Evolutionary conservation across 169 alveolate species (phyloP).

Genomic region (Cryptosporidium ubiquitum): DNA sequence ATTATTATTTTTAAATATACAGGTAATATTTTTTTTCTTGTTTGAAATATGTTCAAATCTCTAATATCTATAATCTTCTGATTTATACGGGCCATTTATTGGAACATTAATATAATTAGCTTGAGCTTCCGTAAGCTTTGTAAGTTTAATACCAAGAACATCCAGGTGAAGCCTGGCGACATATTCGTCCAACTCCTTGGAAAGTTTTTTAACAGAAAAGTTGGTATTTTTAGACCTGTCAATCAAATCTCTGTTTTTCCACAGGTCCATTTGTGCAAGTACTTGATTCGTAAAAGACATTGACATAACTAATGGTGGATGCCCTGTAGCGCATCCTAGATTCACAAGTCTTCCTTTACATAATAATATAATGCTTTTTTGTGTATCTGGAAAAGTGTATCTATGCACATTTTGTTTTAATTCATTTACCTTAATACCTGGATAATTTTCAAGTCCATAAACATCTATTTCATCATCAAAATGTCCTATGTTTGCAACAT

Average conservation of each 20-base stretch:
- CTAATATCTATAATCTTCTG: slow-evolving; percentile 92
- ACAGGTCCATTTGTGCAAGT: slow-evolving; percentile 90
- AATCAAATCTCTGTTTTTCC: slow-evolving; percentile 85
- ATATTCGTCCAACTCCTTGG: slow-evolving; percentile 96
- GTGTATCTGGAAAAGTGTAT: slow-evolving; percentile 85
- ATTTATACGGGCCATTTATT: slow-evolving; percentile 95
- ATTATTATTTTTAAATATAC: neutral
- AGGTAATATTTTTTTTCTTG: slow-evolving; percentile 37
- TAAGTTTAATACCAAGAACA: slow-evolving; percentile 93
- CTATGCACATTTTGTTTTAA: slow-evolving; percentile 95
- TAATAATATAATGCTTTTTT: slow-evolving; percentile 92
- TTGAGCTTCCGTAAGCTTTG: slow-evolving; percentile 91
- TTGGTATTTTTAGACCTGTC: slow-evolving; percentile 70
- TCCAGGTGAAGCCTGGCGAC: slow-evolving; percentile 96
- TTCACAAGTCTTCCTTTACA: slow-evolving; percentile 97
- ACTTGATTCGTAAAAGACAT: slow-evolving; percentile 96
- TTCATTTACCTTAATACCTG: slow-evolving; percentile 90
- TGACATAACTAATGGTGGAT: slow-evolving; percentile 99
- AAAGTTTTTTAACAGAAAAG: slow-evolving; percentile 91
- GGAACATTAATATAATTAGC: slow-evolving; percentile 93
- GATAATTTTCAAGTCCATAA: slow-evolving; percentile 88
- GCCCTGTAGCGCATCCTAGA: slow-evolving; percentile 99
- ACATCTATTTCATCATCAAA: slow-evolving; percentile 97
- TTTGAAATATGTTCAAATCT: slow-evolving; percentile 28
- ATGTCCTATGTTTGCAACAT: slow-evolving; percentile 96